Percentiles rank a stretch among this genome's conserved stretches.
Conservation (phyloP, 2,329 filamentous ascomycete genomes). For the Diaporthe batatas region DNA sequence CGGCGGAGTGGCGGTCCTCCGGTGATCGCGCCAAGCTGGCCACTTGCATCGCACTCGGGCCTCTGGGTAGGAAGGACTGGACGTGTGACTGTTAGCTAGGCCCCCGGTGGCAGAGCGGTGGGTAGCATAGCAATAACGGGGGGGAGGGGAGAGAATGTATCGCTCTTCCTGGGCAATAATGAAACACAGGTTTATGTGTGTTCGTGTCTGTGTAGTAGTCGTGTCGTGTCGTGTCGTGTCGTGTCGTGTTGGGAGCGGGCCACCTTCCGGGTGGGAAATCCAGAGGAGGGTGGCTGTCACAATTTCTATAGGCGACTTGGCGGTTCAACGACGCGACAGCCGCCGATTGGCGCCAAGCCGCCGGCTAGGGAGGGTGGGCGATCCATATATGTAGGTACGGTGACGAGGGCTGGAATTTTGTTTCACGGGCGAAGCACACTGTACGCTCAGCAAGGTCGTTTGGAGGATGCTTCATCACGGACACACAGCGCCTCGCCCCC, state of each 20-base stretch:
- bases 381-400: conserved; percentile 28
- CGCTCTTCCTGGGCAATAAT: conserved; percentile 31
- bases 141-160: background rate
- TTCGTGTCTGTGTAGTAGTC: conserved; percentile 18
- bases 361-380: conserved; percentile 15
- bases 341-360: conserved; percentile 39
- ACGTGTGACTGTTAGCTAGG: background rate
- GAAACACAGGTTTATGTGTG: conserved; percentile 8
- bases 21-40: conserved; percentile 35
- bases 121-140: background rate
- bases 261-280: background rate
- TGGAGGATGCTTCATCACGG: conserved; percentile 23
- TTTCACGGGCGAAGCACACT: conserved; percentile 15
- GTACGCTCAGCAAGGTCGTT: conserved; percentile 20
- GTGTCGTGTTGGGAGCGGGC: conserved; percentile 15
- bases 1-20: background rate
- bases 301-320: conserved; percentile 33
- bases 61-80: background rate
- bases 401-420: conserved; percentile 17
- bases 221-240: background rate
- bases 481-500: background rate
- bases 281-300: conserved; percentile 7
- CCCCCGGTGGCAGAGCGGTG: conserved; percentile 1
- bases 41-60: conserved; percentile 31
- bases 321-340: conserved; percentile 30